Evolutionary conservation across 805 yeast genomes (phyloP).

Genomic region (Teunomyces barrocoloradensis): DNA sequence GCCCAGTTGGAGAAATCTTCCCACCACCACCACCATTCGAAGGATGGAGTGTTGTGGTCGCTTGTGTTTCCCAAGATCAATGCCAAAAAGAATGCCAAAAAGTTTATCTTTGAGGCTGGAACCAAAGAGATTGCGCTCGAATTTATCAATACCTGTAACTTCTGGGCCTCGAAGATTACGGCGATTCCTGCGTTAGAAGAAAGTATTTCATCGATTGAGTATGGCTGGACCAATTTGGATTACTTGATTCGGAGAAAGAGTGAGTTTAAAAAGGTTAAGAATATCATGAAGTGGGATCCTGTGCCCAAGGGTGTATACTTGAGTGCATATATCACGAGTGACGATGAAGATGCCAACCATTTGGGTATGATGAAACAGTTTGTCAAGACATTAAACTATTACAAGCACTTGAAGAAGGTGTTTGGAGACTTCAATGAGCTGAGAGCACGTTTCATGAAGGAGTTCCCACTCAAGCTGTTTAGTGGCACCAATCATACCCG

Average conservation of each 20-base stretch:
- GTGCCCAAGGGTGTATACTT: conserved; percentile 41
- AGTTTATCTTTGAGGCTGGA: conserved; percentile 62
- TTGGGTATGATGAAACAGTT: conserved; percentile 45
- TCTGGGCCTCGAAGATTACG: conserved; percentile 86
- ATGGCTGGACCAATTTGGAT: conserved; percentile 66
- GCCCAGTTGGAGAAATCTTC: conserved; percentile 37
- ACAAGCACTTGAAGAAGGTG: conserved; percentile 35
- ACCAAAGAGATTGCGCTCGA: conserved; percentile 65
- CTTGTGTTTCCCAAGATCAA: conserved; percentile 49
- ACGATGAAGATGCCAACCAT: conserved; percentile 25
- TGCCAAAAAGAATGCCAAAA: conserved; percentile 33
- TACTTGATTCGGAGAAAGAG: conserved; percentile 24
- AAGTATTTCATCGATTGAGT: conserved; percentile 73
- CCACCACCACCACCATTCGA: background rate
- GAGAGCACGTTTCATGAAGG: conserved; percentile 28
- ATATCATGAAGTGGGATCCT: conserved; percentile 44
- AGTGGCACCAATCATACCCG: conserved; percentile 31
- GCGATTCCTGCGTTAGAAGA: conserved; percentile 71
- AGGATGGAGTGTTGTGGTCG: conserved; percentile 42
- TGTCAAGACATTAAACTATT: conserved; percentile 39
- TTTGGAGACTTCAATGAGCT: conserved; percentile 31
- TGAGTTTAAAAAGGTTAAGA: conserved; percentile 30
- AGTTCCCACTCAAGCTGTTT: conserved; percentile 21
- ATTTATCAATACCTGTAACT: conserved; percentile 76
- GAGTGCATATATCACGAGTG: conserved; percentile 26